A percentile compares a stretch with the other conserved stretches of the same genome.
phyloP scores from a whole-genome alignment of 2,329 filamentous ascomycete species.

The Verticillium tricorpus region DNA sequence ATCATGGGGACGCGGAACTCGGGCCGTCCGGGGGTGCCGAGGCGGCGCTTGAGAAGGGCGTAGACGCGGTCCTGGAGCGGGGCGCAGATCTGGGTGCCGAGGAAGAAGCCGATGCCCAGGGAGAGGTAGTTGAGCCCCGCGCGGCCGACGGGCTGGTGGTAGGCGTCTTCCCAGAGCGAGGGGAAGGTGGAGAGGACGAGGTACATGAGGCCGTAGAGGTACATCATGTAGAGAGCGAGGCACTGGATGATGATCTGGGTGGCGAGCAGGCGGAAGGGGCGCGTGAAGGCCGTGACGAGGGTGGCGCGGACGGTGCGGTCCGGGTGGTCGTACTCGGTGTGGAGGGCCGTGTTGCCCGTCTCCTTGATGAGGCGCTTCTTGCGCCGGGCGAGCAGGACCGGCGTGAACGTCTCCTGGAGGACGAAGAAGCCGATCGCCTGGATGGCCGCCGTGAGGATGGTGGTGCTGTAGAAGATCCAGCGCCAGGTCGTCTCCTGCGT shows the following conservation, averaged over 20 bases:
- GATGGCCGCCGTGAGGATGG: constrained; percentile 56
- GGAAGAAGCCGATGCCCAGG: constrained; percentile 41
- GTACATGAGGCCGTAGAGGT: constrained; percentile 47
- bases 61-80: constrained; percentile 42
- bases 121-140: constrained; percentile 46
- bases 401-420: constrained; percentile 62
- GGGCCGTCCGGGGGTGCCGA: constrained; percentile 29
- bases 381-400: constrained; percentile 55
- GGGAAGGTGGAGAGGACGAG: constrained; percentile 47
- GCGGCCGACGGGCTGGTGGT: constrained; percentile 36
- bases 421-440: constrained; percentile 54
- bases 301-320: constrained; percentile 16
- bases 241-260: constrained; percentile 43
- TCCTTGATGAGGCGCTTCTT: constrained; percentile 51
- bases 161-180: constrained; percentile 36
- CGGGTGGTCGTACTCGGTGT: constrained; percentile 49
- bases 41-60: constrained; percentile 34
- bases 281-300: constrained; percentile 23
- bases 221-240: constrained; percentile 39
- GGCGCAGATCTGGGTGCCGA: constrained; percentile 40
- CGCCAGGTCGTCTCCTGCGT: constrained; percentile 61
- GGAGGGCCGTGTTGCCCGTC: constrained; percentile 46
- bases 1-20: constrained; percentile 40
- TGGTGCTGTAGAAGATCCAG: constrained; percentile 68
- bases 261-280: constrained; percentile 40